Percentiles rank a stretch among this genome's conserved stretches.
Evolutionary conservation across 345 rosid species (phyloP).

Genomic region (Pugionium dolabratum): DNA sequence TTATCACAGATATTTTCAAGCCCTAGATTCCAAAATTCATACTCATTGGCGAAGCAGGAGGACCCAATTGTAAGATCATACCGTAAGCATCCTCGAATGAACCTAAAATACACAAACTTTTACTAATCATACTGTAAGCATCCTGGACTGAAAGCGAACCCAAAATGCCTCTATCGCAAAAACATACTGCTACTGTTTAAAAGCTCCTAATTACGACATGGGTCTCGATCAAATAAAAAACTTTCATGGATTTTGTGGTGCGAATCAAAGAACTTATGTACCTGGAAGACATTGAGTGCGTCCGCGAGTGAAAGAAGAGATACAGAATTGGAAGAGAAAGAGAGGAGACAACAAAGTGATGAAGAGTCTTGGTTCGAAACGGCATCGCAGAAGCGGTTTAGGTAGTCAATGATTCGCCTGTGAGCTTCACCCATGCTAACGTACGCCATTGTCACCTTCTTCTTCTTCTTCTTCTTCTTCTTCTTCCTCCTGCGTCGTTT

Average conservation of each 20-base stretch:
- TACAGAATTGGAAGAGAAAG: constrained; percentile 66
- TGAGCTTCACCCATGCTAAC: constrained; percentile 88
- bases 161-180: background rate
- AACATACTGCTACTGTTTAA: constrained; percentile 7
- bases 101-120: no score
- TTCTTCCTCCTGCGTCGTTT: background rate
- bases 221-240: constrained; percentile 19
- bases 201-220: constrained; percentile 19
- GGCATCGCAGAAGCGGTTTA: constrained; percentile 72
- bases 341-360: constrained; percentile 63
- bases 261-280: background rate
- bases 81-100: constrained; percentile 6
- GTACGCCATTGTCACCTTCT: constrained; percentile 48
- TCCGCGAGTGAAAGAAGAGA: constrained; percentile 78
- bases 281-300: constrained; percentile 73
- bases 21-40: constrained; percentile 14
- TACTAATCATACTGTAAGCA: constrained; percentile 1
- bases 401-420: constrained; percentile 78
- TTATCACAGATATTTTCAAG: background rate
- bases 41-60: background rate
- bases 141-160: constrained; percentile 16
- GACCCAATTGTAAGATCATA: constrained; percentile 8
- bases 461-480: constrained; percentile 8
- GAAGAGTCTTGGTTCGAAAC: constrained; percentile 68
- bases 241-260: background rate